Evolutionary conservation across 805 yeast genomes (phyloP).

Genomic region (Kodamaea hsintzibuensis): DNA sequence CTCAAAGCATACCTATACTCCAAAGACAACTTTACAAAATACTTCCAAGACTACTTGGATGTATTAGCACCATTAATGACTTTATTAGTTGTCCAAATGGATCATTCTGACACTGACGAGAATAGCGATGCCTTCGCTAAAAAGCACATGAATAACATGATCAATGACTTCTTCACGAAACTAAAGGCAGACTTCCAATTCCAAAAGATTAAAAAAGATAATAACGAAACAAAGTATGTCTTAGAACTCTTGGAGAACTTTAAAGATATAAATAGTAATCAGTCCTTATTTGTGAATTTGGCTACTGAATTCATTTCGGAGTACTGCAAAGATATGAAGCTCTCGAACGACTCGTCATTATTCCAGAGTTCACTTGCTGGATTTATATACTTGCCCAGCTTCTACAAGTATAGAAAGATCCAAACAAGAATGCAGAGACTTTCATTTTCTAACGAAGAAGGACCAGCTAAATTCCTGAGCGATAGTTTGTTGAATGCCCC

Average conservation of each 20-base stretch:
- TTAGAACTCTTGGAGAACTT: constrained; percentile 33
- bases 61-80: constrained; percentile 40
- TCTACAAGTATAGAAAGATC: constrained; percentile 41
- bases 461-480: background rate
- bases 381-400: constrained; percentile 41
- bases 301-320: constrained; percentile 42
- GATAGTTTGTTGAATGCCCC: constrained; percentile 17
- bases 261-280: constrained; percentile 27
- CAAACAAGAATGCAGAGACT: constrained; percentile 27
- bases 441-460: constrained; percentile 6
- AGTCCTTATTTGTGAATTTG: constrained; percentile 33
- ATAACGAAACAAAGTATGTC: constrained; percentile 29
- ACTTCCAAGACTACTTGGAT: constrained; percentile 29
- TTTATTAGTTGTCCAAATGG: constrained; percentile 5
- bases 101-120: constrained; percentile 4
- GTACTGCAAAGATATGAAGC: constrained; percentile 36
- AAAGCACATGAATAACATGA: constrained; percentile 18
- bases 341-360: constrained; percentile 42
- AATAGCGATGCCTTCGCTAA: constrained; percentile 16
- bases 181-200: constrained; percentile 25
- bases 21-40: constrained; percentile 35
- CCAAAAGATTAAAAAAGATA: constrained; percentile 16
- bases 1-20: constrained; percentile 39
- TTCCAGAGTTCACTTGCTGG: constrained; percentile 44
- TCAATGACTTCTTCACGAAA: constrained; percentile 23